Evolutionary conservation across 371 early-diverging fungal species (phyloP).

Genomic region (Syncephalis plumigaleata): DNA sequence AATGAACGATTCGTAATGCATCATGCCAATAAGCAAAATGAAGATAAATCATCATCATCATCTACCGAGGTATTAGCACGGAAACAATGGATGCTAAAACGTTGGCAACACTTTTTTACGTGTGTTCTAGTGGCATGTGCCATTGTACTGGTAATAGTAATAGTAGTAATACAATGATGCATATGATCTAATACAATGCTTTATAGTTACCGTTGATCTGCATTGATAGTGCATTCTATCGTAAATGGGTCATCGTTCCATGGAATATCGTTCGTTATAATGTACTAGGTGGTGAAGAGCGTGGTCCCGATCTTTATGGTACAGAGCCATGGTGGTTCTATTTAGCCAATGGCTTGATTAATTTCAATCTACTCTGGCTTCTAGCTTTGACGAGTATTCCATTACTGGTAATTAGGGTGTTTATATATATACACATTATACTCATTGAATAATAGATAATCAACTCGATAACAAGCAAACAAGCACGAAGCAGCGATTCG

Average conservation of each 20-base stretch:
- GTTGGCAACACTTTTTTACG: neutral
- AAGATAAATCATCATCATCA: neutral
- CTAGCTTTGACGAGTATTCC: conserved; percentile 45
- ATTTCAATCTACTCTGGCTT: conserved; percentile 67
- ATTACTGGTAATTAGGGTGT: conserved; percentile 24
- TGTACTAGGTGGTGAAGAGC: conserved; percentile 48
- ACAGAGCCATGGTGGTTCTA: conserved; percentile 90
- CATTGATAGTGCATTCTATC: conserved; percentile 66
- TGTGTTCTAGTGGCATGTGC: conserved; percentile 11
- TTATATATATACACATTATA: neutral
- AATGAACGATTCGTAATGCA: neutral
- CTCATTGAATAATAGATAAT: neutral
- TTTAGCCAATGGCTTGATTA: conserved; percentile 67
- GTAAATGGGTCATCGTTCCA: conserved; percentile 45
- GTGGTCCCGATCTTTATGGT: conserved; percentile 78
- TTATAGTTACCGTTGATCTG: conserved; percentile 31
- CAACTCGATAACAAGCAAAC: neutral
- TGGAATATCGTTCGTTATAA: conserved; percentile 84
- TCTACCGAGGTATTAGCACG: neutral
- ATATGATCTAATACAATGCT: neutral
- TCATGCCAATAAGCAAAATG: too few species aligned
- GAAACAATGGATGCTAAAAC: neutral
- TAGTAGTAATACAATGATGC: neutral
- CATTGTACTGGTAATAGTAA: conserved; percentile 7
- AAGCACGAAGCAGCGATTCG: neutral